phyloP scores from a whole-genome alignment of 352 stramenopile genomes.

The Ophiocytium majus region DNA sequence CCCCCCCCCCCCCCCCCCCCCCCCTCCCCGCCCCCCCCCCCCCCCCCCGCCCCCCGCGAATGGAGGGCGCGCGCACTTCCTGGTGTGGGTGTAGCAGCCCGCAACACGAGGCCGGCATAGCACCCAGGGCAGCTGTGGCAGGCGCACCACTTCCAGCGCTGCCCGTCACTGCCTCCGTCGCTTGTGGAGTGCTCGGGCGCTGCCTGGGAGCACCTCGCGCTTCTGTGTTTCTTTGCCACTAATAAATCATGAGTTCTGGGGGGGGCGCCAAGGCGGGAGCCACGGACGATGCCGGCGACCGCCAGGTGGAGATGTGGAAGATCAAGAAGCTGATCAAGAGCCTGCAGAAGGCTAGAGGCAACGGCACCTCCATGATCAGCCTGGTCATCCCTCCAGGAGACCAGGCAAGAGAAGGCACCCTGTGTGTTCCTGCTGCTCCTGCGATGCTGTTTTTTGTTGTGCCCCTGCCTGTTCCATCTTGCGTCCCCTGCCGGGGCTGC shows the following conservation, averaged over 20 bases:
- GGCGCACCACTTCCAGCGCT: too few relatives aligned
- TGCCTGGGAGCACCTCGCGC: background rate
- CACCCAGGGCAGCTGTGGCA: too few relatives aligned
- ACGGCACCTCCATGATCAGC: slow-evolving; percentile 99
- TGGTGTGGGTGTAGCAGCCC: too few relatives aligned
- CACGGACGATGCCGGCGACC: slow-evolving; percentile 63
- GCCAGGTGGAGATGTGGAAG: slow-evolving; percentile 99
- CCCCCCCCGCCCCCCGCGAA: too few relatives aligned
- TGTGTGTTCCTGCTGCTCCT: background rate
- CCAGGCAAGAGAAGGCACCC: slow-evolving; percentile 68
- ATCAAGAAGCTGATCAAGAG: slow-evolving; percentile 99
- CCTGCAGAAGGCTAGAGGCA: slow-evolving; percentile 77
- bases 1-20: too few relatives aligned
- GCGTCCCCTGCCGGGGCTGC: background rate
- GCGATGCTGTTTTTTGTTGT: slow-evolving; percentile 6
- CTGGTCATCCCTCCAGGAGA: slow-evolving; percentile 98
- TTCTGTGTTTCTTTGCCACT: slow-evolving; percentile 57
- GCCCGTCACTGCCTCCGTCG: too few relatives aligned
- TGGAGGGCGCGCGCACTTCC: too few relatives aligned
- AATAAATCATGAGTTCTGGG: slow-evolving; percentile 18
- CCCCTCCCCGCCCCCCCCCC: too few relatives aligned
- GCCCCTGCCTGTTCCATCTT: background rate
- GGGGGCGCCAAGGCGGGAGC: background rate
- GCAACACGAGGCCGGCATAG: too few relatives aligned
- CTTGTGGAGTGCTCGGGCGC: background rate